These are phyloP conservation scores for Alnus rubra DNA, from an alignment of 306 rosid species.

Conservation along the genomic window DNA sequence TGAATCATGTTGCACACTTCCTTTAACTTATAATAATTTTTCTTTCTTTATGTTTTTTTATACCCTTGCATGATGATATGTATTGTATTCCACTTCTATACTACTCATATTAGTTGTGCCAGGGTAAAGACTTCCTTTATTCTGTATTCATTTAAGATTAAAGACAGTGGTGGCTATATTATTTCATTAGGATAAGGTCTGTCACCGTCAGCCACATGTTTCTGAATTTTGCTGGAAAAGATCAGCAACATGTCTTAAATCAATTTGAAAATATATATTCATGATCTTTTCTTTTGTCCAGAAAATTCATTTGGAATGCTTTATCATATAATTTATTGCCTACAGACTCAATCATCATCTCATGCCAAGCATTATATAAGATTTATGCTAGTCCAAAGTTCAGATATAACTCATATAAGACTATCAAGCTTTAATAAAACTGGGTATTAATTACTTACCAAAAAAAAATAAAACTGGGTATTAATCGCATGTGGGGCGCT, in stretches of 20 bases:
- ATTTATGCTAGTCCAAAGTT: not conserved
- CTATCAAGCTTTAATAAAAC: constrained; percentile 5
- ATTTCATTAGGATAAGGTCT: no score
- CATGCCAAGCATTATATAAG: not conserved
- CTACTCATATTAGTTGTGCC: not conserved
- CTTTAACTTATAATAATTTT: not conserved
- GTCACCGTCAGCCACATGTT: no score
- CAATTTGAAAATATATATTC: constrained; percentile 4
- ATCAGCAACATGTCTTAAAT: not conserved
- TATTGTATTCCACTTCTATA: not conserved
- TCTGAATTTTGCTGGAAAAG: no score
- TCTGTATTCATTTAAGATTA: no score
- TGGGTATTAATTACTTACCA: not conserved
- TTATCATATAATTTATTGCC: not conserved
- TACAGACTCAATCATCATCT: not conserved
- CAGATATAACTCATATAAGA: not conserved
- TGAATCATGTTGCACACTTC: not conserved
- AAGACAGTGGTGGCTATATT: no score
- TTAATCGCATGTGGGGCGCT: not conserved
- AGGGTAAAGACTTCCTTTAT: no score
- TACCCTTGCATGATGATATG: not conserved
- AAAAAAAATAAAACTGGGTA: not conserved
- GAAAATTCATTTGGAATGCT: not conserved
- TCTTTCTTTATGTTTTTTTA: not conserved
- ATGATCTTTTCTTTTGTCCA: constrained; percentile 15